Percentiles rank a stretch among this genome's conserved stretches.
These are phyloP conservation scores for Penicillium alfredii DNA, from an alignment of 495 filamentous ascomycete genomes.

Conservation along the genomic window DNA sequence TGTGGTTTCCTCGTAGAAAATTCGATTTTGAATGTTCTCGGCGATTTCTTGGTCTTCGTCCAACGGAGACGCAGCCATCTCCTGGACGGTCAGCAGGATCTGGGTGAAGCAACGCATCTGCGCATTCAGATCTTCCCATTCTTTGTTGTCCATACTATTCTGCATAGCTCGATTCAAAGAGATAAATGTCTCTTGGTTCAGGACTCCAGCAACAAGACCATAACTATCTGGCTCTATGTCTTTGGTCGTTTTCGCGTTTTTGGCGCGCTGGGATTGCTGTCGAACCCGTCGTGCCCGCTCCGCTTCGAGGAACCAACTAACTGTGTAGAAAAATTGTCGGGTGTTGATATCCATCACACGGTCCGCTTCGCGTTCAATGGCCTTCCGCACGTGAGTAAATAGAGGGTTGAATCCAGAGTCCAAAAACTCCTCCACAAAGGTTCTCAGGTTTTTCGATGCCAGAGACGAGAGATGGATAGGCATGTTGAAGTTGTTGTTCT, in stretches of 20 bases:
- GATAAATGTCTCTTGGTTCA: constrained; percentile 90
- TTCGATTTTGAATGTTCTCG: constrained; percentile 91
- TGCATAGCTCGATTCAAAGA: constrained; percentile 80
- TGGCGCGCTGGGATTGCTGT: constrained; percentile 37
- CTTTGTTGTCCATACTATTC: constrained; percentile 67
- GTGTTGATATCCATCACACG: constrained; percentile 67
- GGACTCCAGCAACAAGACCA: constrained; percentile 75
- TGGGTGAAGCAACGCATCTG: constrained; percentile 82
- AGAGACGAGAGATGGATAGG: constrained; percentile 57
- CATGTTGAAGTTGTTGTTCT: constrained; percentile 68
- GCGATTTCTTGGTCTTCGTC: constrained; percentile 98
- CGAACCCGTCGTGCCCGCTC: constrained; percentile 68
- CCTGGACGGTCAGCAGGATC: constrained; percentile 82
- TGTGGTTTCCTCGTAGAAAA: constrained; percentile 96
- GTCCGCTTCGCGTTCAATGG: constrained; percentile 86
- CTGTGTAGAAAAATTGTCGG: constrained; percentile 85
- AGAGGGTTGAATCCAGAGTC: constrained; percentile 96
- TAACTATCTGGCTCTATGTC: constrained; percentile 68
- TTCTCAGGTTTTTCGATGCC: constrained; percentile 65
- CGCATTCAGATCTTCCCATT: constrained; percentile 80
- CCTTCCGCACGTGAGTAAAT: constrained; percentile 77
- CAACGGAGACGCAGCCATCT: constrained; percentile 77
- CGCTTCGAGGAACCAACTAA: constrained; percentile 91
- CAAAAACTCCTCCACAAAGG: constrained; percentile 88
- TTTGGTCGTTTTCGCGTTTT: constrained; percentile 31